Percentiles rank a stretch among this genome's conserved stretches.
phyloP scores from a whole-genome alignment of 495 filamentous ascomycete species.

The Xylaria palmicola region DNA sequence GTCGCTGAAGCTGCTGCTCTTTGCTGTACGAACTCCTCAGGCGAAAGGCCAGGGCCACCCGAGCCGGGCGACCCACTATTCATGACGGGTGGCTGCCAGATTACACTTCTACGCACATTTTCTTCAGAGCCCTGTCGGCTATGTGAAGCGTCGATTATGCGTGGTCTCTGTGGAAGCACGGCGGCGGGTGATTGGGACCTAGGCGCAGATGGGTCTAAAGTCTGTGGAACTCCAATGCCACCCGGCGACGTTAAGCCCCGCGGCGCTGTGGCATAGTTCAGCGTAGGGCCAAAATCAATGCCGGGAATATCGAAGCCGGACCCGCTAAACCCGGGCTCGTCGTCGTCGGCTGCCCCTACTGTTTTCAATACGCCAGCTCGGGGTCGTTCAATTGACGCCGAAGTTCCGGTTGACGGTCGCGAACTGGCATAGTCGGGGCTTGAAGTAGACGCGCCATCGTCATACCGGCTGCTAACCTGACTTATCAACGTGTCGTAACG shows the following conservation, averaged over 20 bases:
- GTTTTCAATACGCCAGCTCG: conserved; percentile 81
- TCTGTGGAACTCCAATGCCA: background rate
- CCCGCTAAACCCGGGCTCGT: conserved; percentile 23
- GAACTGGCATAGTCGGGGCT: conserved; percentile 70
- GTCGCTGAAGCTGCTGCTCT: conserved; percentile 57
- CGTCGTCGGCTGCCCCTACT: conserved; percentile 62
- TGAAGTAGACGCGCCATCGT: conserved; percentile 48
- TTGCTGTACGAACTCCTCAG: conserved; percentile 89
- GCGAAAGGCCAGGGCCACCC: conserved; percentile 43
- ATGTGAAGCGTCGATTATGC: conserved; percentile 35
- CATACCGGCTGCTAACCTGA: conserved; percentile 42
- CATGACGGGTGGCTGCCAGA: conserved; percentile 73
- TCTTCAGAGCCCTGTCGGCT: conserved; percentile 48
- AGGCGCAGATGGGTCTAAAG: conserved; percentile 16
- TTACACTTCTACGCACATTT: conserved; percentile 57
- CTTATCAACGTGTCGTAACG: conserved; percentile 39
- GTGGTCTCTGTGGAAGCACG: conserved; percentile 41
- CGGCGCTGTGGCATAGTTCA: conserved; percentile 55
- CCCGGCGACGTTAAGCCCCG: conserved; percentile 22
- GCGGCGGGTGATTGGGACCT: conserved; percentile 40
- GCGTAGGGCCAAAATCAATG: conserved; percentile 86
- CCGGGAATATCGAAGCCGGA: conserved; percentile 59
- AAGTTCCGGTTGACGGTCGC: conserved; percentile 61
- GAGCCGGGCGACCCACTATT: conserved; percentile 42
- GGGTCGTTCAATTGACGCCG: conserved; percentile 63